These are phyloP conservation scores for Fusarium circinatum DNA, from an alignment of 2,329 filamentous ascomycete species.

Conservation along the genomic window DNA sequence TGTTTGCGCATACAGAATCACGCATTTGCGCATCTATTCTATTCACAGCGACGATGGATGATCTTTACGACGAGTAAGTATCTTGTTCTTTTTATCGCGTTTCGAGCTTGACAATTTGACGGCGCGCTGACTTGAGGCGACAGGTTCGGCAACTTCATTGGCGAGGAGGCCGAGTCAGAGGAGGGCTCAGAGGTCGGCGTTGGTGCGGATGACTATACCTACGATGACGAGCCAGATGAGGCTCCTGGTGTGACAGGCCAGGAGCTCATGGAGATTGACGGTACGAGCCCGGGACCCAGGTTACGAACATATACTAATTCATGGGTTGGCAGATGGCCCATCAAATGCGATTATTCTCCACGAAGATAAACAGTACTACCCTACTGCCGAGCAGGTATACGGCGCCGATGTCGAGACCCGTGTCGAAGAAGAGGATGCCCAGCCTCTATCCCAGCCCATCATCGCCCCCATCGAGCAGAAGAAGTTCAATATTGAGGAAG, in stretches of 20 bases:
- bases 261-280: conserved; percentile 94
- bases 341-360: conserved; percentile 98
- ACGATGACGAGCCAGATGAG: conserved; percentile 78
- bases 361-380: conserved; percentile 99
- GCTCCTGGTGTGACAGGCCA: conserved; percentile 74
- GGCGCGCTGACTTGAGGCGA: conserved; percentile 33
- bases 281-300: conserved; percentile 53
- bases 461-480: conserved; percentile 93
- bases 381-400: conserved; percentile 96
- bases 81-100: not conserved
- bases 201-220: conserved; percentile 80
- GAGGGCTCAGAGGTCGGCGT: conserved; percentile 83
- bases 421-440: conserved; percentile 96
- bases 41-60: conserved; percentile 73
- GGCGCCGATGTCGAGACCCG: conserved; percentile 93
- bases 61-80: conserved; percentile 90
- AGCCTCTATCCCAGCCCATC: conserved; percentile 91
- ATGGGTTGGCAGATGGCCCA: conserved; percentile 69
- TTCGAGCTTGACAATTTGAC: conserved; percentile 19
- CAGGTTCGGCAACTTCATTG: conserved; percentile 98
- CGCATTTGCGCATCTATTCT: conserved; percentile 20
- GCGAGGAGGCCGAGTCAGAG: conserved; percentile 86
- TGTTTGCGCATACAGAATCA: conserved; percentile 24
- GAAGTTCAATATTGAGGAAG: conserved; percentile 94
- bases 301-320: conserved; percentile 12